Base-by-base conservation (phyloP, 345 rosid species). In the Jatropha curcas region DNA sequence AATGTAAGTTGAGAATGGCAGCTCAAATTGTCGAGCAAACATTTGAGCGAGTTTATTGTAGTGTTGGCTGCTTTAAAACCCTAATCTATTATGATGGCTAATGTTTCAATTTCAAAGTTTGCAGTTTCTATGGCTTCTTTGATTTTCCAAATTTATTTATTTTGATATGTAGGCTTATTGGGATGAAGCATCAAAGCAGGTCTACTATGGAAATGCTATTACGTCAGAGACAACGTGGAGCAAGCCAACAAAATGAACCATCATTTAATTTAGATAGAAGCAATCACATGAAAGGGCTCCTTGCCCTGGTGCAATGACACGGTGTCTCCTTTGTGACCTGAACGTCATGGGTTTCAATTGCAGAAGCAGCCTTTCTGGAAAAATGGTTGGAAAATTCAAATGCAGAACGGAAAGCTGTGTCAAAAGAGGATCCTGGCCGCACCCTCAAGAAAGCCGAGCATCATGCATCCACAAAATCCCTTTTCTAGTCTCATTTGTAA, bases 181-280 rank as follows among this genome's bases (percentile, higher is more conserved):
- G 87, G 94, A 90, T 57, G 89, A 82, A 78, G 74, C 84, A 8
- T 86, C 87, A 5, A 86, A 86, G 72, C 84, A 84, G 79, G 86
- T 86, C 16, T 90, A 90, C 33, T 90, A 86, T 62, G 94, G 92
- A 35, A 88, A 90, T 73, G 48, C 64, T 4, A 50, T 77, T 62
- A 88, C 89, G 22, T 84, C 89, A 4, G 85, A 89, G 80, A 89
- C 90, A 17, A 77, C 92, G 59, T 90, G 94, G 94, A 77, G 77
- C 22, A 85, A 80, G 73, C 94, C 94, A 2, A 70, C 77, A 8
- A 80, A 79, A 69, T 84, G 63, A 63, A 20, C 30, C n/a, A 24
- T 14, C 22, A 27, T 17, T 51, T 13, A 34, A 22, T 25, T 41
- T 19, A 28, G 19, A 31, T n/a, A n/a, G 58, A n/a, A 20, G 45